phyloP scores from a whole-genome alignment of 495 filamentous ascomycete species.

The Tuber microsphaerosporum region DNA sequence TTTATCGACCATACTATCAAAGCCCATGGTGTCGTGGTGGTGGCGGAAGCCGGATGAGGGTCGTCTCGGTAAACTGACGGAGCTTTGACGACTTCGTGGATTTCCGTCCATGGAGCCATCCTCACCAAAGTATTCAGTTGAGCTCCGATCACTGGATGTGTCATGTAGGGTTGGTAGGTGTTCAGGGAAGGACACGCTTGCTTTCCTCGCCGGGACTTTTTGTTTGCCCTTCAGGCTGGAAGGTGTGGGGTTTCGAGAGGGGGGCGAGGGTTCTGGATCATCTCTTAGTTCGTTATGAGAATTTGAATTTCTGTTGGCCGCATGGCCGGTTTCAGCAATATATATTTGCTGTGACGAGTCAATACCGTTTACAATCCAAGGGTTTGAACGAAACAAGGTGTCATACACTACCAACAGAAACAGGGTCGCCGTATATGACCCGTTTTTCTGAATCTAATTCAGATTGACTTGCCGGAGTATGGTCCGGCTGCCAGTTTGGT shows the following conservation, averaged over 20 bases:
- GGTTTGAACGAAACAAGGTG: neutral
- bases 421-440: neutral
- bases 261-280: neutral
- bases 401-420: slow-evolving; percentile 13
- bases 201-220: neutral
- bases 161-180: slow-evolving; percentile 5
- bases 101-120: slow-evolving; percentile 18
- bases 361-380: neutral
- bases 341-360: neutral
- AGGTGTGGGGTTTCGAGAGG: neutral
- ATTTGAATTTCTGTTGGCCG: neutral
- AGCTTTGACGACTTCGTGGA: slow-evolving; percentile 18
- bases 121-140: slow-evolving; percentile 19
- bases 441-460: neutral
- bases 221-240: neutral
- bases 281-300: neutral
- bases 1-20: neutral
- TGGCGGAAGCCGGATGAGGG: slow-evolving; percentile 7
- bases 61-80: slow-evolving; percentile 17
- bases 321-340: neutral
- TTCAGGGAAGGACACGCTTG: neutral
- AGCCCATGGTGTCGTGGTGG: neutral
- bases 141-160: slow-evolving; percentile 13
- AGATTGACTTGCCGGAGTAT: neutral
- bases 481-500: neutral